phyloP scores from a whole-genome alignment of 2,329 filamentous ascomycete genomes.

The Pseudogymnoascus sp. region DNA sequence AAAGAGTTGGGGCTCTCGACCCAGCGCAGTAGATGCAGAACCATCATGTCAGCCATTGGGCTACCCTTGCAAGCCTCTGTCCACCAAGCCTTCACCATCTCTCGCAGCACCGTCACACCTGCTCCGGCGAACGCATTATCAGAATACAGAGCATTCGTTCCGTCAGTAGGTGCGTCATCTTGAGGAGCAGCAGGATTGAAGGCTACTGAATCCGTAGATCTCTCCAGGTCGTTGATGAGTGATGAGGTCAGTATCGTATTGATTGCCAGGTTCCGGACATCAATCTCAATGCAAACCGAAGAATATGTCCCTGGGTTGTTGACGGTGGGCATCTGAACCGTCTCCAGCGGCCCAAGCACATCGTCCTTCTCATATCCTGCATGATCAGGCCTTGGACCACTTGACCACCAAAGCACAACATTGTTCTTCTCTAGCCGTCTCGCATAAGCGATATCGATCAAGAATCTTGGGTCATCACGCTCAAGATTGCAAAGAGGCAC shows the following conservation, averaged over 20 bases:
- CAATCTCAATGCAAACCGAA: conserved; percentile 92
- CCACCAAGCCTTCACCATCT: conserved; percentile 99
- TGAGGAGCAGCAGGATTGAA: conserved; percentile 68
- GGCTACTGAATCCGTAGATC: conserved; percentile 62
- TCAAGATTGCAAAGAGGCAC: conserved; percentile 94
- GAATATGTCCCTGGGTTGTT: conserved; percentile 93
- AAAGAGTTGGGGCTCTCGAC: conserved; percentile 89
- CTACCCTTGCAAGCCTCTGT: conserved; percentile 83
- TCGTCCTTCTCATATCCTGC: conserved; percentile 94
- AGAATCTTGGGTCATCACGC: conserved; percentile 83
- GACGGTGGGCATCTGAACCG: conserved; percentile 82
- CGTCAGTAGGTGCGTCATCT: conserved; percentile 54
- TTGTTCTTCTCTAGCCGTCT: conserved; percentile 82
- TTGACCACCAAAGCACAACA: conserved; percentile 96
- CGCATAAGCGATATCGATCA: conserved; percentile 95
- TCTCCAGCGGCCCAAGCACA: conserved; percentile 73
- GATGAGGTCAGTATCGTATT: conserved; percentile 97
- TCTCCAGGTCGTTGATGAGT: conserved; percentile 90
- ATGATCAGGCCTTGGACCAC: conserved; percentile 80
- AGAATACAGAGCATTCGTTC: conserved; percentile 65
- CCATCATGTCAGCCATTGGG: conserved; percentile 94
- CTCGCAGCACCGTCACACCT: conserved; percentile 80
- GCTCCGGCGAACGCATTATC: conserved; percentile 92
- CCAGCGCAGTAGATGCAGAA: conserved; percentile 96
- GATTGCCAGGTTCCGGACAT: conserved; percentile 89